These are phyloP conservation scores for Candida ponderosae DNA, from an alignment of 805 yeast species.

Conservation along the genomic window DNA sequence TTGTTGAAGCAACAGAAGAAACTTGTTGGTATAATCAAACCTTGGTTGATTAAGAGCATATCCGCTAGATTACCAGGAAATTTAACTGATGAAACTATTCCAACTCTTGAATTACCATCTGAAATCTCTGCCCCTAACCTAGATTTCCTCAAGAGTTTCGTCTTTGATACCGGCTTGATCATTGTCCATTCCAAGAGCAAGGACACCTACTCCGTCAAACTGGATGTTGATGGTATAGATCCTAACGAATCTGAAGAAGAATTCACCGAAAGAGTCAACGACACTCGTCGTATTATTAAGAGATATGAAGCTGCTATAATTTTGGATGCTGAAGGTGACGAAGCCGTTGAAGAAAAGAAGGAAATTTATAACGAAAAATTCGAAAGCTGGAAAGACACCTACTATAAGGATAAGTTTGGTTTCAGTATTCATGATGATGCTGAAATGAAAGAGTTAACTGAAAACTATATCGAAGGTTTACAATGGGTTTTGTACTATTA, in stretches of 20 bases:
- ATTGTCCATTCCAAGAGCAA: slow-evolving; percentile 55
- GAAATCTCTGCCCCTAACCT: slow-evolving; percentile 33
- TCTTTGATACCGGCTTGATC: slow-evolving; percentile 58
- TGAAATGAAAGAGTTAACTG: slow-evolving; percentile 52
- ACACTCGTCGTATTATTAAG: slow-evolving; percentile 47
- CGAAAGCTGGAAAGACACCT: slow-evolving; percentile 74
- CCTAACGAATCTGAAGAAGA: slow-evolving; percentile 64
- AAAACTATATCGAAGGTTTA: slow-evolving; percentile 85
- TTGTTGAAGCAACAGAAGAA: slow-evolving; percentile 68
- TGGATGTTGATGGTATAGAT: slow-evolving; percentile 70
- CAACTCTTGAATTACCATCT: slow-evolving; percentile 38
- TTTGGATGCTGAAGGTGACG: slow-evolving; percentile 52
- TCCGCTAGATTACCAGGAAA: slow-evolving; percentile 20
- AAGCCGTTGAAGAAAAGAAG: slow-evolving; percentile 38
- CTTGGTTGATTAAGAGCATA: slow-evolving; percentile 34
- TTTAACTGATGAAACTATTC: slow-evolving; percentile 26
- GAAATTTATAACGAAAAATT: slow-evolving; percentile 69
- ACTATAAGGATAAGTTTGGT: slow-evolving; percentile 74
- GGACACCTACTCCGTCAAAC: slow-evolving; percentile 46
- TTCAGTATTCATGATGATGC: slow-evolving; percentile 54
- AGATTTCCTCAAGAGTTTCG: slow-evolving; percentile 55
- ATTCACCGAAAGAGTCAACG: slow-evolving; percentile 41
- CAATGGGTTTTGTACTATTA: slow-evolving; percentile 96
- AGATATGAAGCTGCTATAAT: slow-evolving; percentile 54
- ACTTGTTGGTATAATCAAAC: slow-evolving; percentile 48